Evolutionary conservation across 2,329 filamentous ascomycete genomes (phyloP).

Genomic region (Pseudogymnoascus sp.): DNA sequence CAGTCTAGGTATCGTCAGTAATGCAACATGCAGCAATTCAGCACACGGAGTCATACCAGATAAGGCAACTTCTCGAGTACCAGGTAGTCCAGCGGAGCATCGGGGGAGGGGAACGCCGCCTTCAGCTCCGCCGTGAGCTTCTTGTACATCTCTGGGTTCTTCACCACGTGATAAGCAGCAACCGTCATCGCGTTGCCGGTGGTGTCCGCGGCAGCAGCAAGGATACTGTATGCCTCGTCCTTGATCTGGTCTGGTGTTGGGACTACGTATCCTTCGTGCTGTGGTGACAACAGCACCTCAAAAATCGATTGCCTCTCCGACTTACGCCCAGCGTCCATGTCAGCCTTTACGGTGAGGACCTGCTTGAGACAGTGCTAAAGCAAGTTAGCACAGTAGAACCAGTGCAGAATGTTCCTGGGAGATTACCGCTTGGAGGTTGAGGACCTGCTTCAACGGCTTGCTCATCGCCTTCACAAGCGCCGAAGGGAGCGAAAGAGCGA

Average conservation of each 20-base stretch:
- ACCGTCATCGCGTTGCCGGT: slow-evolving; percentile 31
- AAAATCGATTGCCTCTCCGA: not conserved
- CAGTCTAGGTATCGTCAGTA: slow-evolving; percentile 21
- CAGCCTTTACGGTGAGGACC: slow-evolving; percentile 15
- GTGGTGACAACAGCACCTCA: not conserved
- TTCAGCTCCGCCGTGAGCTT: slow-evolving; percentile 25
- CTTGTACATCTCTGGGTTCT: slow-evolving; percentile 24
- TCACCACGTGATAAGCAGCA: slow-evolving; percentile 26
- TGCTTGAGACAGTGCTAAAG: not conserved
- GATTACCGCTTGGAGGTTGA: slow-evolving; percentile 19
- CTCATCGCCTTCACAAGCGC: slow-evolving; percentile 22
- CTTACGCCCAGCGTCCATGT: slow-evolving; percentile 13
- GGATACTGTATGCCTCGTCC: slow-evolving; percentile 17
- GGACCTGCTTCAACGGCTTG: slow-evolving; percentile 16
- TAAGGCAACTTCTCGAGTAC: slow-evolving; percentile 30
- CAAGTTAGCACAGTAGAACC: not conserved
- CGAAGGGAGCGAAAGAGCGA: slow-evolving; percentile 22
- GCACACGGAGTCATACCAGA: slow-evolving; percentile 20
- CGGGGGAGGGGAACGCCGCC: slow-evolving; percentile 26
- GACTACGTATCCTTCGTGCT: not conserved
- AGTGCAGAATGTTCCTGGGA: slow-evolving; percentile 17
- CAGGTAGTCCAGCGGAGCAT: slow-evolving; percentile 22
- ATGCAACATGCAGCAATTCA: not conserved
- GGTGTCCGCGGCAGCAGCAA: slow-evolving; percentile 29
- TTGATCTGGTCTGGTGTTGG: not conserved